Evolutionary conservation across 1,139 yeast genomes (phyloP), one percentile per base, ranked within the genome.

Genomic region (Zhuliangozyma blackwelliae): DNA sequence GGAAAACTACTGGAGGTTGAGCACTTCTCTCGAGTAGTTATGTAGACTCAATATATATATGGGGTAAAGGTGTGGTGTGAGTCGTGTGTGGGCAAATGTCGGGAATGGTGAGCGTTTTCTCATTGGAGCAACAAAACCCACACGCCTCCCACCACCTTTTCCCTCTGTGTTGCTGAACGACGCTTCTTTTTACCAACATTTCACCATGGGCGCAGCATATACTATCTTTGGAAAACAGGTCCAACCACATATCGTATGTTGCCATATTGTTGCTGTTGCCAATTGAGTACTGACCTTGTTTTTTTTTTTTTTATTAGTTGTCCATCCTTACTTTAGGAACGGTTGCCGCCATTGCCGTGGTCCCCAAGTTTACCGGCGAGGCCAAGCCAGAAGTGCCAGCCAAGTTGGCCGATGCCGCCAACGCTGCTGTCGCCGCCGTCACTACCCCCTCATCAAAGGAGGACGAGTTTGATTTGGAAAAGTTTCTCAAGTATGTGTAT

Each of bases 401-500:
- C 26, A 55, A 63, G 20, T 57, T 67, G 29, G 58, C 60, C 20
- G 51, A 62, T 21, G 36, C 65, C 23, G 54, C 65, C n/a, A 58
- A 59, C 16, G 51, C 57, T 16, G 16, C 16, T 16, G 16, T 16
- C 4, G 16, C 16, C 4, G 16, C 16, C 16, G 16, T 16, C 16
- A 16, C 16, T 16, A 16, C 16, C 4, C 16, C 16, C 22, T 62
- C 56, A 19, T 31, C 59, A 28, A 61, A 65, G 43, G 72, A 65
- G 41, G 79, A 70, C n/a, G 85, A 79, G 37, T 63, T 80, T 39
- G 84, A 79, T 49, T 72, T 79, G 43, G 86, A 79, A 51, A 76
- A 77, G 54, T 61, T 76, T 50, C 59, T 81, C 49, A 72, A 68
- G 80, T 75, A 65, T 49, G 80, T 74, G 57, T 39, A 13, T 13